Base-by-base conservation (phyloP, 768 basidiomycete species). In the Amanita molliuscula region DNA sequence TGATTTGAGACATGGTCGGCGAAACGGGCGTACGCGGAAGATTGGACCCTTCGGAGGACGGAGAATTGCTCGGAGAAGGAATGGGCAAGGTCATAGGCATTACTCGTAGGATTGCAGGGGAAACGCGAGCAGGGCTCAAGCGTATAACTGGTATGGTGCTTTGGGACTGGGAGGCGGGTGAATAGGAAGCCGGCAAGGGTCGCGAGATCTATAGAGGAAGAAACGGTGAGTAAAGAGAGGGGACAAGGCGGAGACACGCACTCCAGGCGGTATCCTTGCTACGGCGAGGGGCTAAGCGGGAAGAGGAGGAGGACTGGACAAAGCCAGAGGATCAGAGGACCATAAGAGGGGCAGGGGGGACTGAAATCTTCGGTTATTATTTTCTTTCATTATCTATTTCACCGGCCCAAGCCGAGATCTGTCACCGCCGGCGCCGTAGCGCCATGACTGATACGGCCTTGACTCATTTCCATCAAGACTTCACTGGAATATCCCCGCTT, bases 171-270 rank as follows among this genome's bases (percentile, higher is more conserved):
- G 51, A 54, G 57, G 67, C 67, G 75, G 84, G 77, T 61, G 58
- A n/a, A 67, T 69, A 67, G 74, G 84, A 77, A 70, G 81, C 84
- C 85, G 84, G 75, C 82, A 89, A 90, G 88, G 88, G 88, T 90
- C 87, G 87, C 87, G 87, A 90, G 88, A 77, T 78, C 83, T 88
- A 60, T 11, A 40, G 35, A 31, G 47, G 53, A 36, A 46, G 47
- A 62, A 20, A 23, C 38, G 44, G 44, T 25, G 0, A 64, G 63
- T 44, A 56, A 52, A 20, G 58, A 25, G 59, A 50, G 29, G 45
- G 37, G 36, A 46, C 9, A 43, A 53, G 35, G 51, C 54, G 44
- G 31, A 23, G 31, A 31, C 29, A 63, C 67, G 33, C 52, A 73
- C 71, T 62, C 67, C 73, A 74, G 62, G 74, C 74, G 73, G 63